Evolutionary conservation across 345 rosid genomes (phyloP), one percentile per base, ranked within the genome.

Genomic region (Bretschneidera sinensis): DNA sequence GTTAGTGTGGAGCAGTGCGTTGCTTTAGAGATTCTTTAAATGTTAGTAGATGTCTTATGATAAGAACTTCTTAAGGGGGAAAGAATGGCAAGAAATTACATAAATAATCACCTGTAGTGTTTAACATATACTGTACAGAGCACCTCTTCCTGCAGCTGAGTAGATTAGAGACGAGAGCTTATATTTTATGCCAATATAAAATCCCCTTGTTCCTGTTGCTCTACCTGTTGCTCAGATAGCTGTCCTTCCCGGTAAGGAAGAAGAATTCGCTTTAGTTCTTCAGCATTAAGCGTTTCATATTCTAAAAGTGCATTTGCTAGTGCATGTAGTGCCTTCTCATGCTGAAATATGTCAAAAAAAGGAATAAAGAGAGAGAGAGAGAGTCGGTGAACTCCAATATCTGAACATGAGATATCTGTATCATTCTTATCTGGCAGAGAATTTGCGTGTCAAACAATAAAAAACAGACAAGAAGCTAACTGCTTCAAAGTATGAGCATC

Each of bases 301-400:
- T 90, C 97, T 64, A 90, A 65, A 64, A 94, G 99, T 17, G 97
- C 92, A 56, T 67, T 88, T 55, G 97, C 97, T 69, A 90, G 72
- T n/a, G 84, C 87, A 23, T 94, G 99, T 64, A 94, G 73, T 63
- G 95, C 91, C 81, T 85, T 94, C 87, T 94, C 97, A 17, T 90
- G 97, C 99, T 90, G 87, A 16, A 62, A 64, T 62, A 31, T 25
- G 20, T n/a, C 2, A 18, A 49, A 55, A 25, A 9, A 39, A n/a
- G n/a, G n/a, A n/a, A n/a, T n/a, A n/a, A n/a, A n/a, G n/a, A n/a
- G n/a, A n/a, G n/a, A n/a, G n/a, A n/a, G n/a, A 54, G 52, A 21
- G 55, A 25, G 39, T 18, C 17, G 4, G 17, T 28, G 2, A 17
- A 34, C 17, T 35, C n/a, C n/a, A n/a, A n/a, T 62, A 8, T 28